phyloP scores from a whole-genome alignment of 176 grass and related monocot species.

The Triticum urartu region DNA sequence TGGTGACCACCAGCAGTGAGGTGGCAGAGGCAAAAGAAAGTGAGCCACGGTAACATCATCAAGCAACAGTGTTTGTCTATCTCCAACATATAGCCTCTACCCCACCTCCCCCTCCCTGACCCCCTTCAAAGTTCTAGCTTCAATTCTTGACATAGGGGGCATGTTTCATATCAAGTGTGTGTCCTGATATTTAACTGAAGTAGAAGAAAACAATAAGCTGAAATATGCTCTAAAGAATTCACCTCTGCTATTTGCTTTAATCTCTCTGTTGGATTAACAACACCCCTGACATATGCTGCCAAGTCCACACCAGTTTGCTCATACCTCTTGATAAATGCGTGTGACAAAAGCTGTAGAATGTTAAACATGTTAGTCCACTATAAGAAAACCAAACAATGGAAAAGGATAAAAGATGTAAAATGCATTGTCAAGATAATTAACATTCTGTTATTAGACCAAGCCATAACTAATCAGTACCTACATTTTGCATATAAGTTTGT shows the following conservation, averaged over 20 bases:
- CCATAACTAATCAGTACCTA: neutral
- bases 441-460: slow-evolving; percentile 10
- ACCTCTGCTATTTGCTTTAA: slow-evolving; percentile 94
- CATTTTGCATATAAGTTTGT: neutral
- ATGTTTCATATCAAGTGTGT: neutral
- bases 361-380: slow-evolving; percentile 29
- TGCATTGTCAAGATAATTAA: neutral
- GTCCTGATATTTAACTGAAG: neutral
- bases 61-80: neutral
- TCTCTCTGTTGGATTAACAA: slow-evolving; percentile 77
- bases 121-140: neutral
- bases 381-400: slow-evolving; percentile 16
- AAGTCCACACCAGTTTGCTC: slow-evolving; percentile 54
- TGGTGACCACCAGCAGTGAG: neutral
- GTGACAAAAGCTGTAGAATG: slow-evolving; percentile 65
- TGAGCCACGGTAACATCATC: neutral
- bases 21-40: neutral
- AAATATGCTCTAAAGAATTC: slow-evolving; percentile 36
- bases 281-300: slow-evolving; percentile 60
- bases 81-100: neutral
- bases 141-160: neutral
- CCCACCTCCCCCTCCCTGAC: neutral
- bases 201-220: slow-evolving; percentile 11
- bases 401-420: neutral
- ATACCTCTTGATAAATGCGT: slow-evolving; percentile 88